Conservation (phyloP, 805 yeast genomes). For the Ascoidea tarda region DNA sequence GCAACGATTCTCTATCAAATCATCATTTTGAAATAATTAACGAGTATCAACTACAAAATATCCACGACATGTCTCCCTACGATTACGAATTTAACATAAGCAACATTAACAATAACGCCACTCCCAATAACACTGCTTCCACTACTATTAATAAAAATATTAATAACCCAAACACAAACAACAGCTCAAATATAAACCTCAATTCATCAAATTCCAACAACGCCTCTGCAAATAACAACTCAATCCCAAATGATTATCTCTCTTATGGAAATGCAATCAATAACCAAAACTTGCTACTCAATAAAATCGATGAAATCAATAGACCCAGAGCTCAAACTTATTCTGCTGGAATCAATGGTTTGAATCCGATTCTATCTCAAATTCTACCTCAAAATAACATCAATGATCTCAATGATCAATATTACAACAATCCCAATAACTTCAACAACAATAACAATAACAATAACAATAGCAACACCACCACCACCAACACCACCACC, state of each 20-base stretch:
- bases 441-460: neutral
- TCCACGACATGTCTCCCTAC: neutral
- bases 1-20: slow-evolving; percentile 17
- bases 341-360: slow-evolving; percentile 14
- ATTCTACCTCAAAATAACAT: slow-evolving; percentile 11
- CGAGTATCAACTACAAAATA: neutral
- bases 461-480: neutral
- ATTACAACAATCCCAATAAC: neutral
- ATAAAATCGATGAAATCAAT: too few relatives aligned
- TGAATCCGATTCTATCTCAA: slow-evolving; percentile 1
- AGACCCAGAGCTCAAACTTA: slow-evolving; percentile 30
- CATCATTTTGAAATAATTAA: too few relatives aligned
- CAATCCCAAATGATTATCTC: too few relatives aligned
- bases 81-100: neutral
- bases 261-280: neutral
- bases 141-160: neutral
- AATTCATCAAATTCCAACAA: slow-evolving; percentile 3
- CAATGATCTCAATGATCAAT: slow-evolving; percentile 13
- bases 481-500: too few relatives aligned
- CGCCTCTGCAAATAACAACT: slow-evolving; percentile 1
- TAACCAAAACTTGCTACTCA: neutral
- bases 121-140: too few relatives aligned
- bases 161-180: slow-evolving; percentile 10
- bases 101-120: neutral
- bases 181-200: slow-evolving; percentile 6